A percentile compares a stretch with the other conserved stretches of the same genome.
Evolutionary conservation across 73 alveolate genomes (phyloP).

Genomic region (Strombidium stylifer): DNA sequence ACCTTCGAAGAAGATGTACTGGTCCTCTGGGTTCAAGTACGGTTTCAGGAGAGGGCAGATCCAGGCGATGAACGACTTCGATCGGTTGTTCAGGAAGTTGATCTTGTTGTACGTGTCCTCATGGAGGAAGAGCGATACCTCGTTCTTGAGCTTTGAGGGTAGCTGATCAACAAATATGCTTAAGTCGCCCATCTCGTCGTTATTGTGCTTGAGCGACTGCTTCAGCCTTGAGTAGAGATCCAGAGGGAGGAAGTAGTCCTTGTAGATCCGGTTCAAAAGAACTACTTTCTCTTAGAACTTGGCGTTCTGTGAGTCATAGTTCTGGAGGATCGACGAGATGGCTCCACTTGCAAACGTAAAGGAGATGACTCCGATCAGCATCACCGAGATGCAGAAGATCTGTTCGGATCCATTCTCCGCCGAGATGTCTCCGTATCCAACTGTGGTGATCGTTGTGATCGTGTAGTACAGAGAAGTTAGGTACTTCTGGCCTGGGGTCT

Average conservation of each 20-base stretch:
- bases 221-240: slow-evolving; percentile 41
- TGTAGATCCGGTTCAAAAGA: too few species aligned
- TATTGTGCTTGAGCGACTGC: slow-evolving; percentile 27
- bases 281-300: too few species aligned
- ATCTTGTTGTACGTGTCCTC: slow-evolving; percentile 9
- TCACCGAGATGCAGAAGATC: slow-evolving; percentile 23
- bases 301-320: slow-evolving; percentile 48
- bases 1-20: slow-evolving; percentile 37
- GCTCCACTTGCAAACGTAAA: slow-evolving; percentile 62
- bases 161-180: slow-evolving; percentile 47
- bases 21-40: too few species aligned
- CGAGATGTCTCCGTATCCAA: slow-evolving; percentile 83
- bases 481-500: slow-evolving; percentile 84
- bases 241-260: too few species aligned
- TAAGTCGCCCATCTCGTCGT: too few species aligned
- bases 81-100: neutral
- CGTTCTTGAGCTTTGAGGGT: slow-evolving; percentile 16
- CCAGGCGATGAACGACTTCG: slow-evolving; percentile 24
- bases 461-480: slow-evolving; percentile 66
- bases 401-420: slow-evolving; percentile 41
- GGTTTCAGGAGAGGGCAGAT: slow-evolving; percentile 57
- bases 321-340: slow-evolving; percentile 30
- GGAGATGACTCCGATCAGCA: slow-evolving; percentile 59
- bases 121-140: slow-evolving; percentile 31
- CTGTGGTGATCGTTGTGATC: slow-evolving; percentile 82